Percentiles rank a stretch among this genome's conserved stretches.
phyloP scores from a whole-genome alignment of 495 filamentous ascomycete species.

The Aspergillus homomorphus region DNA sequence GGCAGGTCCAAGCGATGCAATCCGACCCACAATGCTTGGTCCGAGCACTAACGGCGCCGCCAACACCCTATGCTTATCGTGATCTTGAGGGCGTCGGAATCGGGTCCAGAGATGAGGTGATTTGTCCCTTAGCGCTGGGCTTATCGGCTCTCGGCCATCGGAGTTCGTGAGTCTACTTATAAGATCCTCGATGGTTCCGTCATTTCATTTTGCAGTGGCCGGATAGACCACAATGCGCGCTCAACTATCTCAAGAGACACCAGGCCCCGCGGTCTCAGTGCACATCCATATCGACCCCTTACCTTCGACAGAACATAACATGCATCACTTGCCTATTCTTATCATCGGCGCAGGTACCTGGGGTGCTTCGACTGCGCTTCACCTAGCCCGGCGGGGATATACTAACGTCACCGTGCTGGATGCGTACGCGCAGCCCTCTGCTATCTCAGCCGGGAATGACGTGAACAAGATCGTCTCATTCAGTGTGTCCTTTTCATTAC shows the following conservation, averaged over 20 bases:
- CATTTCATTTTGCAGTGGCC: background rate
- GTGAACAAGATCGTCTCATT: conserved; percentile 51
- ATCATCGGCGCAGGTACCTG: conserved; percentile 51
- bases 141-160: background rate
- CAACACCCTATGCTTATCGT: no score
- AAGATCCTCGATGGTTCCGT: background rate
- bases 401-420: conserved; percentile 48
- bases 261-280: background rate
- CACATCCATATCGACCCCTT: background rate
- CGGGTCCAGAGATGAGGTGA: background rate
- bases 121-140: background rate
- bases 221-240: no score
- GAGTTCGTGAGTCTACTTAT: background rate
- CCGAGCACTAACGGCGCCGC: no score
- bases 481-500: conserved; percentile 2
- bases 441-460: conserved; percentile 53
- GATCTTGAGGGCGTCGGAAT: background rate
- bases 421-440: conserved; percentile 42
- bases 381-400: conserved; percentile 50
- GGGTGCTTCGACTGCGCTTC: conserved; percentile 51
- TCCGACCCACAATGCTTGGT: no score
- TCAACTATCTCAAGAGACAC: background rate
- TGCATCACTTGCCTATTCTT: conserved; percentile 19
- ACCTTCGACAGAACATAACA: background rate
- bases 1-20: background rate